Evolutionary conservation across 176 grass and related monocot genomes (phyloP).

Genomic region (sorghum (Sorghum bicolor)): Sorghum_bicolor_NCBIv3 NC_012879.2:60710501-60711000

Average conservation of each 20-base stretch:
- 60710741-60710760: neutral
- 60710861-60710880: neutral
- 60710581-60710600: neutral
- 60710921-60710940: neutral
- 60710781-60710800: neutral
- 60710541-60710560: too few relatives aligned
- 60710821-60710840: too few relatives aligned
- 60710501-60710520: neutral
- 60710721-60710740: neutral
- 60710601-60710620: neutral
- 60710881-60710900: neutral
- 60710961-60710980: neutral
- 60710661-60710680: neutral
- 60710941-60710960: neutral
- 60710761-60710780: neutral
- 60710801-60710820: too few relatives aligned
- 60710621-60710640: neutral
- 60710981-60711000: slow-evolving; percentile 4
- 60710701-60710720: too few relatives aligned
- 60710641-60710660: neutral
- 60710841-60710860: too few relatives aligned
- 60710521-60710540: too few relatives aligned
- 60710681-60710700: neutral
- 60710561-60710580: neutral
- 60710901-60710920: neutral